Conservation (phyloP, 2,329 filamentous ascomycete genomes). For the Fonsecaea monophora region DNA sequence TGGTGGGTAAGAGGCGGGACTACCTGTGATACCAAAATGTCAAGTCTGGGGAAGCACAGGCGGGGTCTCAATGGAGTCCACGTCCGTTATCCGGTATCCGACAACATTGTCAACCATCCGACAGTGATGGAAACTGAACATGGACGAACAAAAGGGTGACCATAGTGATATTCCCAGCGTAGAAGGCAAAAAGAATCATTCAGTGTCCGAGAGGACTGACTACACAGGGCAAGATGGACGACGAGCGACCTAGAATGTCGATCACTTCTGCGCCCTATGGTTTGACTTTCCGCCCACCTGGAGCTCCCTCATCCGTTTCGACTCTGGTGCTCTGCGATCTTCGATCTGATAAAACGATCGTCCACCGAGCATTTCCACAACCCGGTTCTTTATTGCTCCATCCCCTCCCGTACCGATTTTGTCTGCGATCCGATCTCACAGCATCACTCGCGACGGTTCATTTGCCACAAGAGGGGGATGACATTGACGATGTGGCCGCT, state of each 20-base stretch:
- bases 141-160: not conserved
- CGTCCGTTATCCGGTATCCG: constrained; percentile 1
- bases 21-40: constrained; percentile 2
- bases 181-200: not conserved
- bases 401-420: not conserved
- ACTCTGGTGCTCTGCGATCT: constrained; percentile 17
- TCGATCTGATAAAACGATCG: constrained; percentile 25
- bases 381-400: constrained; percentile 11
- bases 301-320: not conserved
- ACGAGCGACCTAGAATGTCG: not conserved
- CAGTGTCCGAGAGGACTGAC: not conserved
- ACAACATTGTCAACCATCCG: not conserved
- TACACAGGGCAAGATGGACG: not conserved
- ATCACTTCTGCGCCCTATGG: not conserved
- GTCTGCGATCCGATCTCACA: not conserved
- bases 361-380: not conserved
- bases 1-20: constrained; percentile 11
- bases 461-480: not conserved
- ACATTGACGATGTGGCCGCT: not conserved
- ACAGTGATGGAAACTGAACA: not conserved
- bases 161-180: not conserved
- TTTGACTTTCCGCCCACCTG: not conserved
- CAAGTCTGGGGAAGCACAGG: constrained; percentile 15
- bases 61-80: not conserved
- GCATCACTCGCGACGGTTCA: not conserved